Conservation (phyloP, 108 stramenopile genomes). For the Fistulifera pelliculosa region DNA sequence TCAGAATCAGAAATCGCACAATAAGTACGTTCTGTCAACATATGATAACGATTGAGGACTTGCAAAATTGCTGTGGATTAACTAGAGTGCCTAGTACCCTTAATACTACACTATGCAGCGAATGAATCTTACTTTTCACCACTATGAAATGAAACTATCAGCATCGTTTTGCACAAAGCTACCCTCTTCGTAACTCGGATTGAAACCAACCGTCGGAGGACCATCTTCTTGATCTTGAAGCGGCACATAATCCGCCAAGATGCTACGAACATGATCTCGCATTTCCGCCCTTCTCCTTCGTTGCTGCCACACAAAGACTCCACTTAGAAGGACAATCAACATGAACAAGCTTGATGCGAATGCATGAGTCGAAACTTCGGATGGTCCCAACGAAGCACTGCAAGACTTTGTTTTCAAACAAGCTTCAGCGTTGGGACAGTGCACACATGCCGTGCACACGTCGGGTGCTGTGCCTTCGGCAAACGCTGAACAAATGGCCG, state of each 20-base stretch:
- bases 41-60: no score
- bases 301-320: constrained; percentile 60
- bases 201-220: constrained; percentile 1
- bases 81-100: no score
- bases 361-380: constrained; percentile 15
- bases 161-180: no score
- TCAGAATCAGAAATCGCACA: no score
- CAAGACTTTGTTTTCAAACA: constrained; percentile 15
- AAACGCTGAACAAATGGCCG: constrained; percentile 88
- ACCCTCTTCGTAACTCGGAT: no score
- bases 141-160: no score
- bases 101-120: no score
- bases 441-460: constrained; percentile 39
- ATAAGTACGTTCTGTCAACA: no score
- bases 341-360: constrained; percentile 17
- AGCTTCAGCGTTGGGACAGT: constrained; percentile 18
- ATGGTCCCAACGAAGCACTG: not conserved
- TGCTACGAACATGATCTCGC: constrained; percentile 84
- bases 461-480: constrained; percentile 61
- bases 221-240: constrained; percentile 53
- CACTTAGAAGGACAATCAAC: constrained; percentile 10
- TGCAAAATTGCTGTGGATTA: no score
- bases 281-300: constrained; percentile 25
- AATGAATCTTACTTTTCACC: no score
- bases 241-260: constrained; percentile 93